Evolutionary conservation across 352 stramenopile genomes (phyloP), one percentile per base, ranked within the genome.

Genomic region (Ophiocytium majus): DNA sequence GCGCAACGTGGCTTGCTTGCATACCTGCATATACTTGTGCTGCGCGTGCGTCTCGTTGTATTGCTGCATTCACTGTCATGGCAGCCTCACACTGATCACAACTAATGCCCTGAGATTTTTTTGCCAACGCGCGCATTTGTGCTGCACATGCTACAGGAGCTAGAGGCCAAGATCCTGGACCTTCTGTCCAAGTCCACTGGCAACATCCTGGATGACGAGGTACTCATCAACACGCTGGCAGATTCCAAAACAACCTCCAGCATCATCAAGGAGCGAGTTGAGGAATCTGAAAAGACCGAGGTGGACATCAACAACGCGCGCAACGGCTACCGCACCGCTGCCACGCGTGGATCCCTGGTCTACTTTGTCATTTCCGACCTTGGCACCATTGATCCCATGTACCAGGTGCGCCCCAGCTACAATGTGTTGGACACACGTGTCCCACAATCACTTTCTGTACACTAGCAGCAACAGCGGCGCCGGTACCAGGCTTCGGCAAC

Each of bases 331-430:
- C 92, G 93, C 0, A 92, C 92, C 63, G 94, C 97, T 9, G 95
- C 95, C 5, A 97, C 93, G 0, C 90, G 94, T 0, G 95, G 94
- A 1, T 95, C 94, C 0, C 96, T 98, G 83, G 96, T 98, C 63
- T 98, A 98, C 88, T 98, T 98, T 85, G 95, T 98, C 0, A 94
- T 98, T 35, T 94, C 95, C 0, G 94, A 97, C 80, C 89, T 98
- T 0, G 92, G 92, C 17, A 88, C 94, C 10, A 96, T 98, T 80
- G 95, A 98, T 78, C 95, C 95, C 0, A 98, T 98, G 95, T 98
- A 98, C 90, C 95, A 98, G 90, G 66, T 78, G 35, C 5, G 35
- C 5, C 14, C 43, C 43, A 14, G 43, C 14, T n/a, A n/a, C n/a
- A n/a, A n/a, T n/a, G n/a, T n/a, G n/a, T n/a, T n/a, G n/a, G n/a